Percentiles rank a stretch among this genome's conserved stretches.
These are phyloP conservation scores for Amaranthus palmeri DNA, from an alignment of 148 eudicot species.

Conservation along the genomic window DNA sequence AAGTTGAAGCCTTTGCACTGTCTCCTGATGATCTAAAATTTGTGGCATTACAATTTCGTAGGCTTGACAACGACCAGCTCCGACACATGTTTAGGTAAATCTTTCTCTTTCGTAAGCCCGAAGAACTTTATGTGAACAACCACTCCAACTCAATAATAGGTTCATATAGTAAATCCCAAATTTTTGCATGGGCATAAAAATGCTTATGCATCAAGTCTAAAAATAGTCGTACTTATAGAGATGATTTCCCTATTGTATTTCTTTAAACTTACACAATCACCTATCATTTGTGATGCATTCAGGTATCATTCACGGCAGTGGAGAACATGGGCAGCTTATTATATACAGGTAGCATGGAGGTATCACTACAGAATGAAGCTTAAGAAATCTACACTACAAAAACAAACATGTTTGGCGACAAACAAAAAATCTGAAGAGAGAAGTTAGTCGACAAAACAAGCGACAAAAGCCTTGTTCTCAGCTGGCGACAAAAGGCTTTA, in stretches of 20 bases:
- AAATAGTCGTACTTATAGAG: background rate
- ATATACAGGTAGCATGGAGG: conserved; percentile 68
- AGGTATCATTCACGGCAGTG: conserved; percentile 64
- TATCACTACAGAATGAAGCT: conserved; percentile 40
- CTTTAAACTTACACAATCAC: background rate
- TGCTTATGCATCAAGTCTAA: background rate
- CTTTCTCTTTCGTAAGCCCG: background rate
- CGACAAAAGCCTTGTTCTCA: too few species aligned
- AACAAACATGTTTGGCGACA: too few species aligned
- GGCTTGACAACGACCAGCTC: conserved; percentile 55
- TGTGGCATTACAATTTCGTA: conserved; percentile 57
- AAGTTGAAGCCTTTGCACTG: conserved; percentile 64
- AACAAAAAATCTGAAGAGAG: too few species aligned
- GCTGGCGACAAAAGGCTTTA: too few species aligned
- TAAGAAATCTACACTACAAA: conserved; percentile 20
- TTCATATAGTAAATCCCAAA: too few species aligned
- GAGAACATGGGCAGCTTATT: conserved; percentile 68
- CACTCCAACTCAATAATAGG: too few species aligned
- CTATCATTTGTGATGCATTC: conserved; percentile 8
- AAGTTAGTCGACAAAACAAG: too few species aligned
- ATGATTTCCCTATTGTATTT: background rate
- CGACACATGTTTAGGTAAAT: conserved; percentile 52
- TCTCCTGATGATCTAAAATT: conserved; percentile 53
- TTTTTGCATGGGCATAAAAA: background rate
- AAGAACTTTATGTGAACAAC: background rate